Base-by-base conservation (phyloP, 331 rosid genomes). In the Rosa hybrid region DNA sequence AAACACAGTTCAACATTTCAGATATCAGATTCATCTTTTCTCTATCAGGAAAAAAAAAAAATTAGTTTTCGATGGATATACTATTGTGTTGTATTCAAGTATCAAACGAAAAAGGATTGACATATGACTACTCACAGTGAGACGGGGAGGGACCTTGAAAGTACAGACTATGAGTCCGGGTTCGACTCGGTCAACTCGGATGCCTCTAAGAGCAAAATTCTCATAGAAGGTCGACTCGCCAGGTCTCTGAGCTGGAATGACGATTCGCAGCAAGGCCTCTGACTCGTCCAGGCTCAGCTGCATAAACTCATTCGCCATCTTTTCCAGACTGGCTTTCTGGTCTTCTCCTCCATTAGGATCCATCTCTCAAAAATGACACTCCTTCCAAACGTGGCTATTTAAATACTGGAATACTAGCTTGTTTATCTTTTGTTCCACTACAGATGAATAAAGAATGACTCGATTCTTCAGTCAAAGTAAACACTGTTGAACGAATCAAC, bases 71-170 rank as follows among this genome's bases (percentile, higher is more conserved):
- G 8, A 54, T 7, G 7, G 2, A 54, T 17, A 7, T 8, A 62
- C 18, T 3, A 25, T 13, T 25, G 18, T 62, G n/a, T 39, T 62
- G 68, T 11, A 12, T 62, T 62, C 41, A 62, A 25, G 63, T n/a
- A 7, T 7, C 8, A 69, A 21, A 42, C 4, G 5, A 62, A 5
- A 9, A 62, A 62, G 8, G 30, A 48, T 44, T 6, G 21, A 80
- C 78, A 57, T 41, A 48, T 38, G 79, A 70, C 1, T 27, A 44
- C 77, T 82, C 85, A 95, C 98, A 10, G 81, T 76, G 89, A 91
- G 92, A 41, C 98, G 92, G 64, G 90, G 86, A 23, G 97, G 98
- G 64, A 94, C 89, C 73, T 78, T 90, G 92, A 90, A 84, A 9
- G 89, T 49, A 23, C 98, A 92, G 2, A 84, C 57, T 41, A 94